Conservation (phyloP, 1,284 basidiomycete genomes). For the Athelia psychrophila region DNA sequence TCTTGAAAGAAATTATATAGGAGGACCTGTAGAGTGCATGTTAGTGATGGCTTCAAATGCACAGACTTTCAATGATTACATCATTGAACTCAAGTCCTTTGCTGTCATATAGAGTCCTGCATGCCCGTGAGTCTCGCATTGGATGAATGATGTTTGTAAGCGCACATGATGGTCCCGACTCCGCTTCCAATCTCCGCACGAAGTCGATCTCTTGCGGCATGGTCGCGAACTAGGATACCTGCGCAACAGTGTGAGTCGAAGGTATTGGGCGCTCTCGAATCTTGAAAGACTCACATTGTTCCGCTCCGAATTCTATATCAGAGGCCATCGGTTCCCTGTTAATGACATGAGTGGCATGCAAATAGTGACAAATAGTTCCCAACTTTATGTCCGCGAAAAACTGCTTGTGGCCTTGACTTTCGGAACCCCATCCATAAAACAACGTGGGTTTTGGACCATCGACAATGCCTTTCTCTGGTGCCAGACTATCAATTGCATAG, state of each 20-base stretch:
- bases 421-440: constrained; percentile 50
- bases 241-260: background rate
- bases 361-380: too few relatives aligned
- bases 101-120: constrained; percentile 69
- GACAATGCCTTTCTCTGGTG: constrained; percentile 54
- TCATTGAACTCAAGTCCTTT: constrained; percentile 77
- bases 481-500: constrained; percentile 58
- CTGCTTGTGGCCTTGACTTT: too few relatives aligned
- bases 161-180: constrained; percentile 63
- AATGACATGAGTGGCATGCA: too few relatives aligned
- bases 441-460: constrained; percentile 63
- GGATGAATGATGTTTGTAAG: constrained; percentile 2
- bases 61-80: constrained; percentile 31
- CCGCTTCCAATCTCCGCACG: constrained; percentile 51
- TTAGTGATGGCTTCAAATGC: background rate
- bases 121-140: background rate
- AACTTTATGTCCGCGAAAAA: too few relatives aligned
- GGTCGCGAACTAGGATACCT: constrained; percentile 72
- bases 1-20: constrained; percentile 73
- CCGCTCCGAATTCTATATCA: constrained; percentile 62
- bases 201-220: constrained; percentile 47
- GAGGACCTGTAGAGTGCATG: constrained; percentile 54
- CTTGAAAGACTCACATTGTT: constrained; percentile 55
- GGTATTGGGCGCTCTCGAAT: background rate
- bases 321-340: too few relatives aligned